Base-by-base conservation (phyloP, 73 alveolate species). In the Paramecium bursaria region DNA sequence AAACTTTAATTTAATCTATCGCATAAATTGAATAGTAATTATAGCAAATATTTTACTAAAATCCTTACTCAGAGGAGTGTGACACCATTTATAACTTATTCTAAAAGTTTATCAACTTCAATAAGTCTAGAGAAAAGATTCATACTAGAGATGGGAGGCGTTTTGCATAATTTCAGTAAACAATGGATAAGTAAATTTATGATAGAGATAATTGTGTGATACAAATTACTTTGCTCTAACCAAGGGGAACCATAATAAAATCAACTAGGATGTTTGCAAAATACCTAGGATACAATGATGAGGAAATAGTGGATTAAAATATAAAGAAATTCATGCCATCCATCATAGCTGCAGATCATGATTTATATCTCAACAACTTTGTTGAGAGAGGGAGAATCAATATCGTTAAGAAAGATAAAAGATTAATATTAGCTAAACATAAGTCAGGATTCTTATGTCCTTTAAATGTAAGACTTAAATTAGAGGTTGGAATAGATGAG, bases 371-470 rank as follows among this genome's bases (percentile, higher is more conserved):
- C 10, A 57, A 67, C 44, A 67, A 31, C 3, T 67, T 67, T 39
- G 82, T 67, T 4, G 82, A 67, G 10, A 31, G 60, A 35, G 82
- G 82, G 0, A 67, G 82, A 67, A 67, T 67, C 13, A 67, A 67
- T 15, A 57, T 67, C 1, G 82, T 67, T 33, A 0, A 47, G 44
- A 19, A 31, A 39, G 82, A 42, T 25, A 47, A 25, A 1, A 67
- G 82, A 39, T 35, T 67, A 11, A 35, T 67, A 11, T 39, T 33
- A 15, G 55, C 42, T 7, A 67, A 67, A 42, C 33, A 42, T 4
- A 67, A 67, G 35, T 31, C 53, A 0, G 3, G 21, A 17, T 67
- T 67, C 44, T 35, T 67, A 11, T 42, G 33, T 39, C 82, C 82
- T 7, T 21, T 67, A 10, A 67, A 31, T 67, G 35, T 57, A 35